phyloP scores from a whole-genome alignment of 768 basidiomycete genomes.

The Boletus subparvulus region DNA sequence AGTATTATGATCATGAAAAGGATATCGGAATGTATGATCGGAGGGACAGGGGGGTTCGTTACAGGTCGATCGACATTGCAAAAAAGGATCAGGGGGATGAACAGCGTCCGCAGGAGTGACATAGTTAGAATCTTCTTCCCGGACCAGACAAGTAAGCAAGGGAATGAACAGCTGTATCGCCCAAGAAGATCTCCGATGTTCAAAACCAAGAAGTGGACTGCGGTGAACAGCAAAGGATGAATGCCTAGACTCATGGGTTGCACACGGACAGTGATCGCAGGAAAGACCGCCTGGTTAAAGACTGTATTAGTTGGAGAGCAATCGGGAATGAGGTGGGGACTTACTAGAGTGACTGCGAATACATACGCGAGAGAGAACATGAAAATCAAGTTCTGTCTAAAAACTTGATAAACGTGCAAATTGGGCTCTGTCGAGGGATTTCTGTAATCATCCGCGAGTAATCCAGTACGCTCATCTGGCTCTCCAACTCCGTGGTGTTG shows the following conservation, averaged over 20 bases:
- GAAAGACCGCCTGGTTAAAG: constrained; percentile 70
- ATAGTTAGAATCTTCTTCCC: constrained; percentile 58
- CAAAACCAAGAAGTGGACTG: constrained; percentile 76
- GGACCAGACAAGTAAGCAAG: constrained; percentile 66
- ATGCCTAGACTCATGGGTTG: constrained; percentile 58
- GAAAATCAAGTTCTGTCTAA: constrained; percentile 64
- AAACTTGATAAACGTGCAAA: constrained; percentile 49
- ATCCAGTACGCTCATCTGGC: constrained; percentile 30
- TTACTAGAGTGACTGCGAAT: constrained; percentile 78
- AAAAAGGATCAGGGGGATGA: constrained; percentile 84
- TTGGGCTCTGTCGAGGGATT: constrained; percentile 36
- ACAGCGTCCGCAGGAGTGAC: constrained; percentile 70
- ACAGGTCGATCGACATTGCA: constrained; percentile 73
- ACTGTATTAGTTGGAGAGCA: constrained; percentile 5
- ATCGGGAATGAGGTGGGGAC: constrained; percentile 17
- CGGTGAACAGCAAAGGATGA: constrained; percentile 82
- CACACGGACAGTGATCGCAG: constrained; percentile 81
- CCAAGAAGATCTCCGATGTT: constrained; percentile 70
- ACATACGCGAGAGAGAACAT: constrained; percentile 74
- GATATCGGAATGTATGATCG: constrained; percentile 71
- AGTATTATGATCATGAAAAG: constrained; percentile 74
- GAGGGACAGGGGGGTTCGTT: constrained; percentile 22
- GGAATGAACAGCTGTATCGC: constrained; percentile 66
- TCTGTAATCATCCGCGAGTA: constrained; percentile 35
- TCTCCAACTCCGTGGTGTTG: constrained; percentile 25